A percentile compares a stretch with the other conserved stretches of the same genome.
Conservation (phyloP, 2,329 filamentous ascomycete species). For the Aspergillus nomiae region DNA sequence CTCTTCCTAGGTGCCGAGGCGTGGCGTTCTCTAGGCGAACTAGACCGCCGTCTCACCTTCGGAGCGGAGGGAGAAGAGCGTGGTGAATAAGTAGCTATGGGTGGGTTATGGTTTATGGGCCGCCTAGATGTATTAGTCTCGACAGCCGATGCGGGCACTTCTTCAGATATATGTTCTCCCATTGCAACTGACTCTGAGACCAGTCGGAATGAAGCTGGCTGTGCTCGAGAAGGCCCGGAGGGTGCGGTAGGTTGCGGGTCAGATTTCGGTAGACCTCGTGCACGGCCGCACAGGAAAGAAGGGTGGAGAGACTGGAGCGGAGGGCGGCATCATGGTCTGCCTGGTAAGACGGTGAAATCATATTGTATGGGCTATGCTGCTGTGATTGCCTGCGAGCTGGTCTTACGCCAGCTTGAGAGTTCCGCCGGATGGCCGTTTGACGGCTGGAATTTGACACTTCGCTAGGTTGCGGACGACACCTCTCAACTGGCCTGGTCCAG, state of each 20-base stretch:
- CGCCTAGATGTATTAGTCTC: constrained; percentile 24
- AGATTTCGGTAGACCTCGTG: constrained; percentile 73
- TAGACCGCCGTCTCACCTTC: constrained; percentile 36
- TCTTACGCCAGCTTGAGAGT: constrained; percentile 37
- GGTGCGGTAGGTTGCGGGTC: constrained; percentile 32
- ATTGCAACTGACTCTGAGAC: constrained; percentile 63
- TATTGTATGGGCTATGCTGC: constrained; percentile 61
- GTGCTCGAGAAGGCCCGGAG: constrained; percentile 33
- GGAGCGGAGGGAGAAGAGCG: constrained; percentile 10
- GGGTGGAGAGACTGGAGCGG: constrained; percentile 87
- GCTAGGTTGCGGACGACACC: constrained; percentile 53
- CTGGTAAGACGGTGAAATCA: constrained; percentile 73
- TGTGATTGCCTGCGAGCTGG: constrained; percentile 38
- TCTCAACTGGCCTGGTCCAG: constrained; percentile 42
- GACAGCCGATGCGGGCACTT: constrained; percentile 22
- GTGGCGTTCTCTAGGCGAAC: constrained; percentile 43
- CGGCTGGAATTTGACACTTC: constrained; percentile 42
- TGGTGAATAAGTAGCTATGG: constrained; percentile 22
- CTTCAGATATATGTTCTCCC: constrained; percentile 41
- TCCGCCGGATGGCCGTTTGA: constrained; percentile 38
- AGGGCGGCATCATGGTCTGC: constrained; percentile 92
- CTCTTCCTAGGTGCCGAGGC: constrained; percentile 37
- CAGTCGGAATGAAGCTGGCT: constrained; percentile 58
- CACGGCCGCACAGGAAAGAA: constrained; percentile 92
- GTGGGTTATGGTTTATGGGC: constrained; percentile 25